These are phyloP conservation scores for Pythium chondricola DNA, from an alignment of 352 stramenopile species.

Conservation along the genomic window DNA sequence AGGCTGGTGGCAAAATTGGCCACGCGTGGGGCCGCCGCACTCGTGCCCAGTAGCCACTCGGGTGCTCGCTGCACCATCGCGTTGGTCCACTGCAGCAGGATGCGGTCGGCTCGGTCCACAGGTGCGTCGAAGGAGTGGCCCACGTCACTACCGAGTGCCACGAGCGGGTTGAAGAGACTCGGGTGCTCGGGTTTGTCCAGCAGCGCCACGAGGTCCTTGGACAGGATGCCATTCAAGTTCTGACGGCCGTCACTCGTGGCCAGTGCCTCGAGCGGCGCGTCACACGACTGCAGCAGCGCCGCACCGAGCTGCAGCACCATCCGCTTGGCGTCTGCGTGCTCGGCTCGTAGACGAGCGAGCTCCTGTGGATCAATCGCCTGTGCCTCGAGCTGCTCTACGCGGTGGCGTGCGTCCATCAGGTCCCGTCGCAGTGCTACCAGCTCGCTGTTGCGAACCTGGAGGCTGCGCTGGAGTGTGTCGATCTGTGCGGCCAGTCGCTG, in stretches of 20 bases:
- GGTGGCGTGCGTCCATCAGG: conserved; percentile 25
- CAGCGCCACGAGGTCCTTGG: conserved; percentile 48
- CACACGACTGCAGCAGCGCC: conserved; percentile 38
- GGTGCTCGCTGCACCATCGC: conserved; percentile 29
- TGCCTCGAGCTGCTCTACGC: conserved; percentile 31
- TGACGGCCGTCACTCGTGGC: conserved; percentile 55
- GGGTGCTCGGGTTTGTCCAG: conserved; percentile 62
- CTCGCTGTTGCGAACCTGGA: conserved; percentile 47
- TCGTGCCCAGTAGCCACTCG: conserved; percentile 68
- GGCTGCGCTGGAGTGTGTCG: conserved; percentile 20
- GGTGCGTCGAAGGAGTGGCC: conserved; percentile 37
- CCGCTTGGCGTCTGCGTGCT: conserved; percentile 67
- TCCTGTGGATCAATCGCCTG: conserved; percentile 48
- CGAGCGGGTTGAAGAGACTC: conserved; percentile 59
- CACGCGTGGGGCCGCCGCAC: conserved; percentile 32
- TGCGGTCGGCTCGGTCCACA: conserved; percentile 56
- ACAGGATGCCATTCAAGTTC: conserved; percentile 55
- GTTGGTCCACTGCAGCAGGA: conserved; percentile 76
- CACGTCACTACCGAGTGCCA: conserved; percentile 5
- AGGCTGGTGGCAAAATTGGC: conserved; percentile 67
- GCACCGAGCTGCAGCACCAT: conserved; percentile 53
- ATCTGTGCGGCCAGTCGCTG: conserved; percentile 27
- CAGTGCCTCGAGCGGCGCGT: conserved; percentile 54
- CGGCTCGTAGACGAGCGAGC: conserved; percentile 43
- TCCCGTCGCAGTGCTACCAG: conserved; percentile 44